phyloP scores from a whole-genome alignment of 2,329 filamentous ascomycete species.

The Magnaporthiopsis poae region DNA sequence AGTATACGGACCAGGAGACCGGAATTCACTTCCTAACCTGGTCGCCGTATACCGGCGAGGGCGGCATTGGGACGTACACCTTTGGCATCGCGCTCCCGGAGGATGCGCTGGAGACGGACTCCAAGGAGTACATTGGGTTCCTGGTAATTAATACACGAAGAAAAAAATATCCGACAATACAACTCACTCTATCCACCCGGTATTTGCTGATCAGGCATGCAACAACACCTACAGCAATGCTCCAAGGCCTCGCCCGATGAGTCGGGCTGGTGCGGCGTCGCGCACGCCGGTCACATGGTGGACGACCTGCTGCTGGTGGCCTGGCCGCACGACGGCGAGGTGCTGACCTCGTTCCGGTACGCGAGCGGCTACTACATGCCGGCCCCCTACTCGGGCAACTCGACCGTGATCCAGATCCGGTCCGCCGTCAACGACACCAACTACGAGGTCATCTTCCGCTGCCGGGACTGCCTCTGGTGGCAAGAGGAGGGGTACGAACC shows the following conservation, averaged over 20 bases:
- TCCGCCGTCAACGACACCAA: constrained; percentile 44
- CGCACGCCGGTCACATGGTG: constrained; percentile 47
- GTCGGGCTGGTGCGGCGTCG: constrained; percentile 49
- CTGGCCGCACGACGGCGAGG: constrained; percentile 43
- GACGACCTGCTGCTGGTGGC: constrained; percentile 47
- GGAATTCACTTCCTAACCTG: constrained; percentile 13
- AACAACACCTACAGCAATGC: constrained; percentile 28
- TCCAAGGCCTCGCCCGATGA: constrained; percentile 31
- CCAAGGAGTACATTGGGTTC: constrained; percentile 49
- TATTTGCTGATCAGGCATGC: neutral
- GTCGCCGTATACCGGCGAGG: constrained; percentile 2
- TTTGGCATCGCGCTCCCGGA: constrained; percentile 46
- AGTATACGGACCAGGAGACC: constrained; percentile 9
- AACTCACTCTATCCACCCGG: no score
- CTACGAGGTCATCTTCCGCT: constrained; percentile 57
- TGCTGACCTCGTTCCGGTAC: constrained; percentile 49
- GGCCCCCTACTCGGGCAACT: constrained; percentile 48
- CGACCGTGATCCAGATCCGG: constrained; percentile 51
- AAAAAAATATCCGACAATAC: no score
- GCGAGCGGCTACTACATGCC: constrained; percentile 50
- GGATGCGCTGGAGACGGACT: constrained; percentile 34
- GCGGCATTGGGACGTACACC: constrained; percentile 13
- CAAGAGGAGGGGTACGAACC: neutral
- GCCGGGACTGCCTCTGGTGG: constrained; percentile 47
- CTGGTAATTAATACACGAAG: constrained; percentile 28